phyloP scores from a whole-genome alignment of 106 monocot genomes.

The Iris macrosiphon region DNA sequence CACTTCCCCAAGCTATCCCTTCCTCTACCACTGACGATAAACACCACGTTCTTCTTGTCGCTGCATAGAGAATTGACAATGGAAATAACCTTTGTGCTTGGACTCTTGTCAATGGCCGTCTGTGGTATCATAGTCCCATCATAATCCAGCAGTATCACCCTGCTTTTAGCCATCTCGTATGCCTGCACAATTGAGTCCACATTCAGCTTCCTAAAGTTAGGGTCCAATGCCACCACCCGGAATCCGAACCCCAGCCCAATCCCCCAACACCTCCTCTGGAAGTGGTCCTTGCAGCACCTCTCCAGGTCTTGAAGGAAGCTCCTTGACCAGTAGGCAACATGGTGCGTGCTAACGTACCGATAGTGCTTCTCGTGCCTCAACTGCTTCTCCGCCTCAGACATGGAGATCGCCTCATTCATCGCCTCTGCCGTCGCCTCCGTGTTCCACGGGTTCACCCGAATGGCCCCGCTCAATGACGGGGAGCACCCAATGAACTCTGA shows the following conservation, averaged over 20 bases:
- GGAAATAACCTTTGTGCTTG: constrained; percentile 23
- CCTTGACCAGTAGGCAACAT: constrained; percentile 46
- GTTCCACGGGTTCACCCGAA: constrained; percentile 50
- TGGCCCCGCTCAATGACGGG: constrained; percentile 46
- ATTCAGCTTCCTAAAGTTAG: constrained; percentile 40
- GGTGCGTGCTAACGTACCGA: constrained; percentile 37
- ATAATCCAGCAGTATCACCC: constrained; percentile 40
- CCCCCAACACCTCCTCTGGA: constrained; percentile 37
- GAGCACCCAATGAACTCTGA: constrained; percentile 59
- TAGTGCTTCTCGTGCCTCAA: constrained; percentile 56
- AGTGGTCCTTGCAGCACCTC: constrained; percentile 42
- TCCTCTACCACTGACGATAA: constrained; percentile 42
- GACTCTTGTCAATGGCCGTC: constrained; percentile 19
- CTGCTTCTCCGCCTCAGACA: constrained; percentile 33
- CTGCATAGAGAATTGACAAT: constrained; percentile 25
- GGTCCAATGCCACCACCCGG: constrained; percentile 36
- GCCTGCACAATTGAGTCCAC: constrained; percentile 22
- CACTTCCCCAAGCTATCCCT: constrained; percentile 21
- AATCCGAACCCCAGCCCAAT: constrained; percentile 53
- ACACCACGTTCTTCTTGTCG: constrained; percentile 29
- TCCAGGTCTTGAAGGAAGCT: constrained; percentile 40
- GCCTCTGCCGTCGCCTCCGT: constrained; percentile 37
- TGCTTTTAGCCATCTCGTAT: constrained; percentile 19
- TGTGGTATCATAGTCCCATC: constrained; percentile 40
- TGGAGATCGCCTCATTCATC: constrained; percentile 26